phyloP scores from a whole-genome alignment of 805 yeast species.

The Nakazawaea anatomiae region DNA sequence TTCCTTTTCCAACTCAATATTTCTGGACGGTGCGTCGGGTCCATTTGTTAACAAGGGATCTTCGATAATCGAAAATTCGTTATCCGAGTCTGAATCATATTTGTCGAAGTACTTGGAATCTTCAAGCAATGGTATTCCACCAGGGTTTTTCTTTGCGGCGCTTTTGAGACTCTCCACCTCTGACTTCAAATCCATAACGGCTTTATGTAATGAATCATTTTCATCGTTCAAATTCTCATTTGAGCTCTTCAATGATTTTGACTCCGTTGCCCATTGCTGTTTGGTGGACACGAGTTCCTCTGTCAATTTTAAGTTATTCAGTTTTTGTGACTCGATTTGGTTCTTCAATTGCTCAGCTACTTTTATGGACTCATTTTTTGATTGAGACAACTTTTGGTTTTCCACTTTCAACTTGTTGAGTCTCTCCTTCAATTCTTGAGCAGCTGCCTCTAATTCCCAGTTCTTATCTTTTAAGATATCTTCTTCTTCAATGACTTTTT shows the following conservation, averaged over 20 bases:
- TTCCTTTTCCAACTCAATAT: slow-evolving; percentile 53
- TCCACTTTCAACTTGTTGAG: slow-evolving; percentile 33
- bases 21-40: slow-evolving; percentile 30
- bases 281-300: slow-evolving; percentile 32
- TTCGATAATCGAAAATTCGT: slow-evolving; percentile 17
- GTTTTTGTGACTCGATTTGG: slow-evolving; percentile 42
- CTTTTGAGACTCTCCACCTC: slow-evolving; percentile 6
- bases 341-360: slow-evolving; percentile 31
- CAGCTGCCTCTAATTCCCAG: slow-evolving; percentile 58
- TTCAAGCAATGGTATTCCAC: neutral
- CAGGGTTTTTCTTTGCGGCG: neutral
- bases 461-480: slow-evolving; percentile 50
- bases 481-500: slow-evolving; percentile 33
- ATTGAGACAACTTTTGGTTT: slow-evolving; percentile 33
- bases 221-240: slow-evolving; percentile 63
- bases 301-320: slow-evolving; percentile 32
- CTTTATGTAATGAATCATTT: slow-evolving; percentile 50
- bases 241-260: slow-evolving; percentile 41
- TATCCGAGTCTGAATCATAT: slow-evolving; percentile 31
- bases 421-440: slow-evolving; percentile 33
- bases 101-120: slow-evolving; percentile 13
- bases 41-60: slow-evolving; percentile 31
- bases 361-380: slow-evolving; percentile 19
- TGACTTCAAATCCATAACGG: slow-evolving; percentile 20
- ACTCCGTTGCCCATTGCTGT: slow-evolving; percentile 31